Conservation (phyloP, 768 basidiomycete genomes). For the Boletus pseudopeckii region DNA sequence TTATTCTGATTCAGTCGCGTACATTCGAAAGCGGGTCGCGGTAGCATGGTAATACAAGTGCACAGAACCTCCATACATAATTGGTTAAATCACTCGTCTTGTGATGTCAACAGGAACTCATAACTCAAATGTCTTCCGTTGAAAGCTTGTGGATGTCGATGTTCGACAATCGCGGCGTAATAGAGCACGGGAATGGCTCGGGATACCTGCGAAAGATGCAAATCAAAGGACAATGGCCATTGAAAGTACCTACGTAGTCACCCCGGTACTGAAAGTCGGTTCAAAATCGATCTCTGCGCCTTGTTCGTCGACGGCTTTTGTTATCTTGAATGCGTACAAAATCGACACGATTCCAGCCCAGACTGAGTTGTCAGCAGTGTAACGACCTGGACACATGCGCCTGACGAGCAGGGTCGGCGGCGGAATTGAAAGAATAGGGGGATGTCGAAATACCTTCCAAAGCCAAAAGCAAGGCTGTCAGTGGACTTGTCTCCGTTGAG, state of each 20-base stretch:
- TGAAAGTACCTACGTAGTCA: conserved; percentile 7
- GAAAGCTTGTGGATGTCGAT: conserved; percentile 7
- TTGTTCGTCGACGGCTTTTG: conserved; percentile 19
- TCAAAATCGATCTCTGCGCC: conserved; percentile 26
- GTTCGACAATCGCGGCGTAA: not conserved
- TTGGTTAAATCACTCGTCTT: not conserved
- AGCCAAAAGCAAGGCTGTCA: conserved; percentile 14
- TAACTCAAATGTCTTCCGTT: not conserved
- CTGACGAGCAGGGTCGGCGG: conserved; percentile 5
- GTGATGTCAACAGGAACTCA: not conserved
- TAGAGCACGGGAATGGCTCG: conserved; percentile 9
- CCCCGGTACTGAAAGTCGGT: conserved; percentile 11
- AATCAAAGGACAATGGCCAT: not conserved
- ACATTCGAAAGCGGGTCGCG: not conserved
- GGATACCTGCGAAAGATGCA: conserved; percentile 5
- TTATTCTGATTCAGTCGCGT: not conserved
- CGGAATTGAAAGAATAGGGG: too few relatives aligned
- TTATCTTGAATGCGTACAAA: conserved; percentile 26
- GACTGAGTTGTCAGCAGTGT: conserved; percentile 27
- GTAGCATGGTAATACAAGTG: not conserved
- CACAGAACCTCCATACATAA: not conserved
- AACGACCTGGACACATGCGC: conserved; percentile 31
- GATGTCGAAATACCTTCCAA: conserved; percentile 18
- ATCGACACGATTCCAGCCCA: conserved; percentile 30
- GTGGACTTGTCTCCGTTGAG: not conserved